These are phyloP conservation scores for Phytophthora melonis DNA, from an alignment of 352 stramenopile genomes.

Conservation along the genomic window DNA sequence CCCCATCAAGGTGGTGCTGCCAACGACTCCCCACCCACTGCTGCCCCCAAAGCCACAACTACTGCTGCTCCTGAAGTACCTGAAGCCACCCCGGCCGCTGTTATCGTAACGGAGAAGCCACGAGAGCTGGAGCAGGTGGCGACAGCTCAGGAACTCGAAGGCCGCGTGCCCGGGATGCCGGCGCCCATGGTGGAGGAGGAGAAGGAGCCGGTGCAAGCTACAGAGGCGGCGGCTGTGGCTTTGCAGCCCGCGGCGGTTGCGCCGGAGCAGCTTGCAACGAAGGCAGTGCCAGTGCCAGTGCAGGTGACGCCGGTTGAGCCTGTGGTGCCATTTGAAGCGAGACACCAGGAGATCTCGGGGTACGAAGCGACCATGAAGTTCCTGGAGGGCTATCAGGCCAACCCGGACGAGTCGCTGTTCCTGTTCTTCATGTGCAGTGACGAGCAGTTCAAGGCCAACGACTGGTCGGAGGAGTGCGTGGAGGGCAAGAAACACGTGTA, in stretches of 20 bases:
- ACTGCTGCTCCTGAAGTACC: background rate
- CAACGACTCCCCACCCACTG: constrained; percentile 19
- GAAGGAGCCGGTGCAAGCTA: constrained; percentile 13
- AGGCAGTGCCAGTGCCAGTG: constrained; percentile 1
- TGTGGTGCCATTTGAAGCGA: constrained; percentile 36
- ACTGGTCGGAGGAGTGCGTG: constrained; percentile 63
- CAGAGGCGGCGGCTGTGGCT: constrained; percentile 1
- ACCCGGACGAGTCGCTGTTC: constrained; percentile 57
- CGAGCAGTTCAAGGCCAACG: constrained; percentile 51
- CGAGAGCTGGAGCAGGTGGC: constrained; percentile 15
- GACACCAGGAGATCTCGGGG: constrained; percentile 55
- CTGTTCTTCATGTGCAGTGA: constrained; percentile 81
- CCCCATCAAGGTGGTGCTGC: constrained; percentile 39
- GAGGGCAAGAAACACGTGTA: constrained; percentile 65
- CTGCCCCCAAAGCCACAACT: constrained; percentile 8
- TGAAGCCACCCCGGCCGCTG: too few species aligned
- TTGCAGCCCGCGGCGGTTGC: constrained; percentile 5
- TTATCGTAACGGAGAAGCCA: constrained; percentile 9
- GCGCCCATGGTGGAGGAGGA: constrained; percentile 17
- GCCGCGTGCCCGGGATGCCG: constrained; percentile 31
- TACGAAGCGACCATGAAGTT: constrained; percentile 63
- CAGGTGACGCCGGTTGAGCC: background rate
- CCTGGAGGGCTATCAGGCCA: constrained; percentile 56
- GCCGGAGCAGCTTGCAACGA: constrained; percentile 8
- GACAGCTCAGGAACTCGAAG: constrained; percentile 24